phyloP scores from a whole-genome alignment of 2,329 filamentous ascomycete species.

The Sphaerulina musiva region DNA sequence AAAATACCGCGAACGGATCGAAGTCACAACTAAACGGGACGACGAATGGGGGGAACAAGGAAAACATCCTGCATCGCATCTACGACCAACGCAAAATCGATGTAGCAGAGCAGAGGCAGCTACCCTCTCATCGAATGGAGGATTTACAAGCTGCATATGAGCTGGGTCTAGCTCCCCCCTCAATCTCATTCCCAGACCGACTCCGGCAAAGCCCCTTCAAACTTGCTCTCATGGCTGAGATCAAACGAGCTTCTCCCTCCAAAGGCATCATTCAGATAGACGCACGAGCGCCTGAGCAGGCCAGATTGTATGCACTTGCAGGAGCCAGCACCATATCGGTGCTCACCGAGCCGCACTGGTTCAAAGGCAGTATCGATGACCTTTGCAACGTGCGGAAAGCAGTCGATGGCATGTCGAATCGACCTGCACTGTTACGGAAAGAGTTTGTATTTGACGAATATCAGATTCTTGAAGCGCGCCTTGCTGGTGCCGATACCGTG shows the following conservation, averaged over 20 bases:
- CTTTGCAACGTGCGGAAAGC: slow-evolving; percentile 79
- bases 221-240: slow-evolving; percentile 94
- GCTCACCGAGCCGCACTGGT: slow-evolving; percentile 98
- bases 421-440: slow-evolving; percentile 86
- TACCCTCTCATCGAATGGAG: slow-evolving; percentile 74
- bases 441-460: slow-evolving; percentile 99
- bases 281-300: slow-evolving; percentile 82
- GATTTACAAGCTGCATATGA: slow-evolving; percentile 85
- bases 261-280: slow-evolving; percentile 89
- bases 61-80: slow-evolving; percentile 84
- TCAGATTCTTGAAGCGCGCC: slow-evolving; percentile 87
- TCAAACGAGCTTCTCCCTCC: slow-evolving; percentile 92
- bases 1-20: slow-evolving; percentile 35
- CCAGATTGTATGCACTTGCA: slow-evolving; percentile 82
- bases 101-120: slow-evolving; percentile 72
- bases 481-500: slow-evolving; percentile 90
- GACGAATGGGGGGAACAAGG: slow-evolving; percentile 51
- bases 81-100: slow-evolving; percentile 72
- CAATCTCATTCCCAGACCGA: slow-evolving; percentile 71
- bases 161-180: slow-evolving; percentile 74
- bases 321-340: slow-evolving; percentile 97
- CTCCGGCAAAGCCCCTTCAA: slow-evolving; percentile 75
- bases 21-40: slow-evolving; percentile 25
- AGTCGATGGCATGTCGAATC: slow-evolving; percentile 82
- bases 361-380: slow-evolving; percentile 96